These are phyloP conservation scores for Mortierella polycephala DNA, from an alignment of 371 early-diverging fungal genomes.

Conservation along the genomic window DNA sequence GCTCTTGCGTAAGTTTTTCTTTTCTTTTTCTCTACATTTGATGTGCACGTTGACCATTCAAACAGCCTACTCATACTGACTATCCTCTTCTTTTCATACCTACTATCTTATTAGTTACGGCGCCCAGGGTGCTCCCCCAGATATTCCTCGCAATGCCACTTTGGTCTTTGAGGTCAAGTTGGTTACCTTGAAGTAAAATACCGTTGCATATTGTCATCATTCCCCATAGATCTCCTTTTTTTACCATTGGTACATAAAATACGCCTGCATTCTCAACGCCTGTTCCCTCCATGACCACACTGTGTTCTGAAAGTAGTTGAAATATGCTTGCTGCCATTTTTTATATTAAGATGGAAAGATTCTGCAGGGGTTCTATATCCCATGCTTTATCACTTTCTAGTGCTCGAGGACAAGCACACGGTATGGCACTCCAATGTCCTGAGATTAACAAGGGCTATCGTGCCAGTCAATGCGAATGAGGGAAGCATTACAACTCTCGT, in stretches of 20 bases:
- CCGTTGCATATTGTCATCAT: neutral
- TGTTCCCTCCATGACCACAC: neutral
- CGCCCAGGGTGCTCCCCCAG: slow-evolving; percentile 87
- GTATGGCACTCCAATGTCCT: slow-evolving; percentile 68
- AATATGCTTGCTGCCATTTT: neutral
- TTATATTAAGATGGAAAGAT: no score
- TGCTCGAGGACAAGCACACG: slow-evolving; percentile 54
- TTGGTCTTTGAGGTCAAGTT: slow-evolving; percentile 89
- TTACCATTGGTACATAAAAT: slow-evolving; percentile 7
- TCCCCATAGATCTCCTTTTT: slow-evolving; percentile 1
- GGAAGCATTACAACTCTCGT: slow-evolving; percentile 75
- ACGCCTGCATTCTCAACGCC: neutral
- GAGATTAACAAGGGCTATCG: slow-evolving; percentile 73
- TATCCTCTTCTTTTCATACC: no score
- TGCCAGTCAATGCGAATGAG: slow-evolving; percentile 68
- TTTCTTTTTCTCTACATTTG: neutral
- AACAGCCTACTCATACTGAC: no score
- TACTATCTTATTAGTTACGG: slow-evolving; percentile 69
- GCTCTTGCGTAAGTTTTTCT: slow-evolving; percentile 55
- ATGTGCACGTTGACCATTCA: no score
- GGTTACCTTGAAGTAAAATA: slow-evolving; percentile 48
- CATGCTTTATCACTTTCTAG: neutral
- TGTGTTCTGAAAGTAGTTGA: no score
- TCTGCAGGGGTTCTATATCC: neutral
- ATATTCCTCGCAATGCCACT: slow-evolving; percentile 89